phyloP scores from a whole-genome alignment of 768 basidiomycete genomes.

The Leccinum rimulosum region DNA sequence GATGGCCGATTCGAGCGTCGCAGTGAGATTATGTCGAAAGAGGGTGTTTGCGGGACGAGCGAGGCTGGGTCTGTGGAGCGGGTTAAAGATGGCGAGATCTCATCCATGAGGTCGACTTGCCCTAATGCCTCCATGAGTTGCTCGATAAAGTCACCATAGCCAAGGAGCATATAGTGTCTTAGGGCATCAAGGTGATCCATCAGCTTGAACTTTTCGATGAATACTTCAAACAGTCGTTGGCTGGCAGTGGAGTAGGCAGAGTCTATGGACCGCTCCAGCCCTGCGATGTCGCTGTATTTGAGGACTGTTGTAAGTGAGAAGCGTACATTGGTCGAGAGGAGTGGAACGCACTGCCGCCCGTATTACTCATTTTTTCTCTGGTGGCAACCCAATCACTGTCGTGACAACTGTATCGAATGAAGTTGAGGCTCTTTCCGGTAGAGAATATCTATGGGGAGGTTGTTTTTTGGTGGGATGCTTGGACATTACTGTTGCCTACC shows the following conservation, averaged over 20 bases:
- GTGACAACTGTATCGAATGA: constrained; percentile 94
- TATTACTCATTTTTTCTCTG: constrained; percentile 84
- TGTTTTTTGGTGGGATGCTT: background rate
- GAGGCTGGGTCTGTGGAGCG: constrained; percentile 65
- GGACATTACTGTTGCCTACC: constrained; percentile 40
- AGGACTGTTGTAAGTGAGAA: constrained; percentile 49
- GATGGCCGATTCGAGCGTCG: constrained; percentile 91
- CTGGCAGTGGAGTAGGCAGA: constrained; percentile 91
- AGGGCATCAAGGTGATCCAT: constrained; percentile 87
- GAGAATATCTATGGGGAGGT: constrained; percentile 78
- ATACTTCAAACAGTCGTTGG: constrained; percentile 91
- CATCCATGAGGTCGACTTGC: constrained; percentile 41
- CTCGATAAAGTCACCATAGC: constrained; percentile 95
- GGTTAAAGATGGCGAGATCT: constrained; percentile 2
- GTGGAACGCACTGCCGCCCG: constrained; percentile 69
- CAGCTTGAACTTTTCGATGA: constrained; percentile 92
- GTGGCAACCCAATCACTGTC: constrained; percentile 97
- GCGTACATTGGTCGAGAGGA: background rate
- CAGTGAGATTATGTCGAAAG: constrained; percentile 96
- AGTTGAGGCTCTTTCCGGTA: constrained; percentile 96
- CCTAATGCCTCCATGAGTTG: constrained; percentile 90
- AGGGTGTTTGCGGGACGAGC: constrained; percentile 87
- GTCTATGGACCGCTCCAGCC: constrained; percentile 93
- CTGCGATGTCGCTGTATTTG: constrained; percentile 93
- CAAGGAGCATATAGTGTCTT: constrained; percentile 88